These are phyloP conservation scores for Alloteropsis semialata DNA, from an alignment of 176 grass and related monocot species.

Conservation along the genomic window DNA sequence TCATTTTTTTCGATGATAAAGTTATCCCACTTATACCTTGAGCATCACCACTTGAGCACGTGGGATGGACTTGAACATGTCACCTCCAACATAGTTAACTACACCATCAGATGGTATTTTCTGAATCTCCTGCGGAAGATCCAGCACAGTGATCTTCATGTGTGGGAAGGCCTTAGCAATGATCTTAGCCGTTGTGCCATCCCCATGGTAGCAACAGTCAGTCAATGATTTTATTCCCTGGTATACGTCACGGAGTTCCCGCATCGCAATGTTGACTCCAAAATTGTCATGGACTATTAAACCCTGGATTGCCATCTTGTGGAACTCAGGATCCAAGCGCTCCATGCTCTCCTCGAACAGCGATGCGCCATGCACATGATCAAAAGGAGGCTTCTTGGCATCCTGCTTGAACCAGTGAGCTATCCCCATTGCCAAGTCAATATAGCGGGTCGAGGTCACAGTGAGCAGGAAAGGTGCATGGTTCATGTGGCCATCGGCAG, in stretches of 20 bases:
- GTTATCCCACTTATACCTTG: not conserved
- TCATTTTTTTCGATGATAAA: not conserved
- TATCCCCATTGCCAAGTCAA: not conserved
- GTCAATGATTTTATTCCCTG: slow-evolving; percentile 26
- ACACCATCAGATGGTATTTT: not conserved
- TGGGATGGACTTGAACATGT: slow-evolving; percentile 52
- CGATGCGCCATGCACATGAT: not conserved
- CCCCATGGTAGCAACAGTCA: slow-evolving; percentile 39
- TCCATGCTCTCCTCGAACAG: slow-evolving; percentile 27
- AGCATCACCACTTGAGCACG: slow-evolving; percentile 38
- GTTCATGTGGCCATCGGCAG: not conserved
- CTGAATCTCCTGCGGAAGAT: slow-evolving; percentile 35
- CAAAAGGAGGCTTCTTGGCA: not conserved
- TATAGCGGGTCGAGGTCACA: not conserved
- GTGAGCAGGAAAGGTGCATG: not conserved
- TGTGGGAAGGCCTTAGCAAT: slow-evolving; percentile 29
- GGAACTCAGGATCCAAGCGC: not conserved
- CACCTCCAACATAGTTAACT: slow-evolving; percentile 32
- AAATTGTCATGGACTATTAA: slow-evolving; percentile 12
- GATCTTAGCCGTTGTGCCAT: slow-evolving; percentile 20
- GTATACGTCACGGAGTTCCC: slow-evolving; percentile 13
- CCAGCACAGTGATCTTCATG: slow-evolving; percentile 40
- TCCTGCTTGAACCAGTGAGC: slow-evolving; percentile 30
- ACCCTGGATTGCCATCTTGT: not conserved
- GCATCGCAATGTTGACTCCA: not conserved